Conservation (phyloP, 345 rosid genomes). For the Melaleuca alternifolia region DNA sequence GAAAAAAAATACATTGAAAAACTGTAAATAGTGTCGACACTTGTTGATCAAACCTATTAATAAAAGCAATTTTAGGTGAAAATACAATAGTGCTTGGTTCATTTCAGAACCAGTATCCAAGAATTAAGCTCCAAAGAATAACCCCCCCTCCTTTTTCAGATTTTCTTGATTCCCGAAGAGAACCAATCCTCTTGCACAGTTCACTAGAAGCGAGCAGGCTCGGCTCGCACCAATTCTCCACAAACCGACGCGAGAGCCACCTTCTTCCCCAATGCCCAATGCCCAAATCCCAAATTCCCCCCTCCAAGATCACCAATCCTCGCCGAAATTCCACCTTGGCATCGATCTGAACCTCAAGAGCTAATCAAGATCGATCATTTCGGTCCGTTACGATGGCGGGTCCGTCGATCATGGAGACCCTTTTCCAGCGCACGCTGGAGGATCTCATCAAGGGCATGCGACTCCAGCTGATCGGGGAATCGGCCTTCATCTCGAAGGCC, state of each 20-base stretch:
- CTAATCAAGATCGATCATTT: background rate
- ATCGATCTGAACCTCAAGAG: background rate
- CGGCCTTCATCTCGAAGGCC: constrained; percentile 53
- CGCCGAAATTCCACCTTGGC: background rate
- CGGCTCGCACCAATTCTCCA: background rate
- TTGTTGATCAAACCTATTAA: no score
- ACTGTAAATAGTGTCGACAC: no score
- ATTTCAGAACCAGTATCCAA: background rate
- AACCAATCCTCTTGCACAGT: background rate
- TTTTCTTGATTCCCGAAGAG: background rate
- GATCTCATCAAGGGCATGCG: constrained; percentile 81
- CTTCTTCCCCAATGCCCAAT: background rate
- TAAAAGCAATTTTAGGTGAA: background rate
- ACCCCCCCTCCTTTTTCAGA: background rate
- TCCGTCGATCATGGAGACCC: constrained; percentile 67
- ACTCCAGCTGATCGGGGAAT: constrained; percentile 45
- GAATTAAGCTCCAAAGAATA: background rate
- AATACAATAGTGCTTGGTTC: background rate
- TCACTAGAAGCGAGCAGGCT: background rate
- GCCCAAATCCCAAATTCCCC: background rate
- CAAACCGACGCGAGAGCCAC: background rate
- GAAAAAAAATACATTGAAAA: no score
- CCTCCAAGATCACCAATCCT: background rate
- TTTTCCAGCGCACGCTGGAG: constrained; percentile 83
- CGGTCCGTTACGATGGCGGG: constrained; percentile 32